These are phyloP conservation scores for Apium graveolens DNA, from an alignment of 129 eudicot species.

Conservation along the genomic window DNA sequence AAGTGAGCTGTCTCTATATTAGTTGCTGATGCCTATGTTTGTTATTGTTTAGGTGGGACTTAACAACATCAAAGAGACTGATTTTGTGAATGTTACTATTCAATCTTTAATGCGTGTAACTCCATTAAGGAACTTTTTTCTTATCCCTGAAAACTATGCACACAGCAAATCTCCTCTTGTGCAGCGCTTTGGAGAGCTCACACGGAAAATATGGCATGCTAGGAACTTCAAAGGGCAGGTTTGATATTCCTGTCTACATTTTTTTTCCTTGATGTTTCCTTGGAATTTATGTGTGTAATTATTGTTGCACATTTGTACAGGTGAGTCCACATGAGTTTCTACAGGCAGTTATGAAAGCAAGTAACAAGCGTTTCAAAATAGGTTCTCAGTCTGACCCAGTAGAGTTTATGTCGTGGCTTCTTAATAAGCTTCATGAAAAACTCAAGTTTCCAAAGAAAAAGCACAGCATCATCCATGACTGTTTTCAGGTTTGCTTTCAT, in stretches of 20 bases:
- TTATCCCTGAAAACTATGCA: constrained; percentile 76
- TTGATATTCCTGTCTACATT: neutral
- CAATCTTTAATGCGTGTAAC: constrained; percentile 93
- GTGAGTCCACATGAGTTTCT: constrained; percentile 97
- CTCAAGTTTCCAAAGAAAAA: constrained; percentile 59
- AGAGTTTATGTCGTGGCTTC: constrained; percentile 94
- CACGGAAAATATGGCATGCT: constrained; percentile 95
- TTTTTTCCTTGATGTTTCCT: neutral
- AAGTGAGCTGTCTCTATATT: neutral
- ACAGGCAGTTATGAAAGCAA: constrained; percentile 95
- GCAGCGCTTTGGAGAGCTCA: constrained; percentile 95
- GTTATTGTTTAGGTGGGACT: constrained; percentile 66
- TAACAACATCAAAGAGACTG: constrained; percentile 89
- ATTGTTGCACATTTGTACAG: constrained; percentile 27
- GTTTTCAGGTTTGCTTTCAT: constrained; percentile 66
- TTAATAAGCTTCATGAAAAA: constrained; percentile 70
- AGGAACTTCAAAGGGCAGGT: constrained; percentile 97
- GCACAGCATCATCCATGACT: constrained; percentile 65
- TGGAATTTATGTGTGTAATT: neutral
- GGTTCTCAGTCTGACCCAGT: constrained; percentile 94
- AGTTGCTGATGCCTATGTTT: neutral
- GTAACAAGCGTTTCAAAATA: constrained; percentile 75
- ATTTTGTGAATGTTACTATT: constrained; percentile 88
- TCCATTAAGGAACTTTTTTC: constrained; percentile 92
- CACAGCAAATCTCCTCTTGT: constrained; percentile 82